Base-by-base conservation (phyloP, 305 asterid species). In the Caryopteris hybrid region DNA sequence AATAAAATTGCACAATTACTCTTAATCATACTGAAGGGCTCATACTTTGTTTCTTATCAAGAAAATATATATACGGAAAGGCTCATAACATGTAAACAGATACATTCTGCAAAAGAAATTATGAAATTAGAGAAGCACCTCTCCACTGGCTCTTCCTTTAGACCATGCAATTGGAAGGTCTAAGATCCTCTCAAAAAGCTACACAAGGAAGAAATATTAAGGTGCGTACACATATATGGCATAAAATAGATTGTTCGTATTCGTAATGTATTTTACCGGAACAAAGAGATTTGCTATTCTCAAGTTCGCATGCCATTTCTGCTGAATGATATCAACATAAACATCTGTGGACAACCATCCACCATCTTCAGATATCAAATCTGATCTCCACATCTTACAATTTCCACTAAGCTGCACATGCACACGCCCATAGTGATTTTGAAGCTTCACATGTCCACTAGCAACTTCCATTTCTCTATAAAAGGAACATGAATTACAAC, bases 81-180 rank as follows among this genome's bases (percentile, higher is more conserved):
- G 69, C 22, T 27, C 55, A 54, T 47, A 42, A 47, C 66, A 58
- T 36, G 53, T 51, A 68, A 68, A 64, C 18, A 27, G 22, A 62
- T 60, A 71, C 23, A 71, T 53, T 52, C 55, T 54, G 65, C 71
- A 65, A 51, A 57, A 71, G 21, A 64, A 72, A 71, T 63, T 34
- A 68, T 56, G 61, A 61, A 76, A 84, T 78, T 53, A 74, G 89
- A 83, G 82, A 72, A 79, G 85, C 85, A 95, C 99, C 99, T 95
- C 97, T 76, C 99, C 99, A 62, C 89, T 95, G 61, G 99, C 99
- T 95, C 99, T 86, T 79, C 99, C 99, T 74, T 86, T 81, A 54
- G 85, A 82, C 98, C 98, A 95, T 68, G 85, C 60, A 73, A 95
- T 89, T 59, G 99, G 99, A 82, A 95, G 95, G 73, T 91, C 99